phyloP scores from a whole-genome alignment of 1,139 yeast species.

The Blastobotrys ciferrii region DNA sequence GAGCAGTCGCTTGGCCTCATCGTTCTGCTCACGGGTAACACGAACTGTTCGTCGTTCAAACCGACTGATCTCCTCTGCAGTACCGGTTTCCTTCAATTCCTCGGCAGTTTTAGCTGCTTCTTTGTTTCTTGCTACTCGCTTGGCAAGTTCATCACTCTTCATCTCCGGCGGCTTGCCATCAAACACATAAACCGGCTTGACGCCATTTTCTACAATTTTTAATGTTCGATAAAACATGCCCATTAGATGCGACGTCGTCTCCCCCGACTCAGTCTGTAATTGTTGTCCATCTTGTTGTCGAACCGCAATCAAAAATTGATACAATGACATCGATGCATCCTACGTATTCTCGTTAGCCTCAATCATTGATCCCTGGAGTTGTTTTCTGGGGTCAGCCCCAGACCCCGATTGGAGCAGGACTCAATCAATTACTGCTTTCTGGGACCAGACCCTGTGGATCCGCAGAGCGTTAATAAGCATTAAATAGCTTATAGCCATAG shows the following conservation, averaged over 20 bases:
- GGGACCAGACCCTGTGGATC: background rate
- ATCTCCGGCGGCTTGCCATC: slow-evolving; percentile 94
- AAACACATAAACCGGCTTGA: slow-evolving; percentile 93
- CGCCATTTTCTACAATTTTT: slow-evolving; percentile 82
- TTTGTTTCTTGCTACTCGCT: slow-evolving; percentile 75
- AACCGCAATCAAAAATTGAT: slow-evolving; percentile 92
- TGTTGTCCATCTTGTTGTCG: slow-evolving; percentile 97
- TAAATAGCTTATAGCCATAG: no score
- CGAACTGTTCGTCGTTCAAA: slow-evolving; percentile 85
- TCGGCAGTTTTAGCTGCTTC: slow-evolving; percentile 78
- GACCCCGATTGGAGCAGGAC: background rate
- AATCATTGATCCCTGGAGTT: background rate
- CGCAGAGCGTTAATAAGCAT: no score
- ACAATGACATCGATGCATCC: slow-evolving; percentile 73
- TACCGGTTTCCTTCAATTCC: slow-evolving; percentile 73
- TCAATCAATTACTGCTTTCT: background rate
- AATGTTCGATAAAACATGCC: slow-evolving; percentile 94
- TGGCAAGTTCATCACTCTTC: slow-evolving; percentile 90
- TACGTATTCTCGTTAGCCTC: slow-evolving; percentile 12
- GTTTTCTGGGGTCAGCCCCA: no score
- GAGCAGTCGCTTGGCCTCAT: slow-evolving; percentile 80
- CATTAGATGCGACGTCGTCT: slow-evolving; percentile 88
- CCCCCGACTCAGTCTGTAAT: slow-evolving; percentile 82
- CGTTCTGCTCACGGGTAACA: slow-evolving; percentile 87
- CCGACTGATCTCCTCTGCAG: slow-evolving; percentile 70